Evolutionary conservation across 2,329 filamentous ascomycete species (phyloP).

Genomic region (Aschersonia sp.): DNA sequence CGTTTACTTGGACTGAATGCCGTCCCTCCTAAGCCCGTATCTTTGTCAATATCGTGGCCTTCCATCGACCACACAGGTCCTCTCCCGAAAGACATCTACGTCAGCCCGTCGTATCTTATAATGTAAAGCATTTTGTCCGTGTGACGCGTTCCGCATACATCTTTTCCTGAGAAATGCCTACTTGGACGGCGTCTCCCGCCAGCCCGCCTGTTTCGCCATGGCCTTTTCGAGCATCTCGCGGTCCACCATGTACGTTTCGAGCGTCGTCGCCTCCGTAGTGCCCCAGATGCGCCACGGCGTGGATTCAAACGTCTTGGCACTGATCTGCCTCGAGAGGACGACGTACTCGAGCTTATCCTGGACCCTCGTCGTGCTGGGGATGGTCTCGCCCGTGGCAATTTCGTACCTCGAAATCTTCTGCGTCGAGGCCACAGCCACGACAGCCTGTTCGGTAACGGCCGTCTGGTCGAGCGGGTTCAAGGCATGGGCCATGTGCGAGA

Average conservation of each 20-base stretch:
- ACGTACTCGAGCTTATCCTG: conserved; percentile 49
- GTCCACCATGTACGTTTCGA: conserved; percentile 24
- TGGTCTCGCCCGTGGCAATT: conserved; percentile 17
- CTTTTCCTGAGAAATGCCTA: neutral
- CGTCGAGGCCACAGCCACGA: conserved; percentile 43
- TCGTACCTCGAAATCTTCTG: conserved; percentile 36
- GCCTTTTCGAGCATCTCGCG: conserved; percentile 18
- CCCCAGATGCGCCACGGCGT: conserved; percentile 52
- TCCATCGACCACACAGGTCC: too few relatives aligned
- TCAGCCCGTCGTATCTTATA: too few relatives aligned
- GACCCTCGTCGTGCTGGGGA: conserved; percentile 32
- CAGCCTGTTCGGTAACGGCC: conserved; percentile 30
- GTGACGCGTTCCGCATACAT: too few relatives aligned
- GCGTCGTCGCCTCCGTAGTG: conserved; percentile 38
- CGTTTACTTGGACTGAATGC: too few relatives aligned
- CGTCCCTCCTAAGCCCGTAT: too few relatives aligned
- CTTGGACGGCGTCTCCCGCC: conserved; percentile 9
- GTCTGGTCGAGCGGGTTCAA: conserved; percentile 23
- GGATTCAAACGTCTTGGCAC: conserved; percentile 29
- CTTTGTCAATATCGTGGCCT: too few relatives aligned
- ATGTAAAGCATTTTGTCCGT: too few relatives aligned
- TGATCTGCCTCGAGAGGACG: conserved; percentile 37
- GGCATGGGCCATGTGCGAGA: conserved; percentile 35
- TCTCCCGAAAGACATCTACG: too few relatives aligned
- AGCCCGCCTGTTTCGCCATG: conserved; percentile 18